phyloP scores from a whole-genome alignment of 108 stramenopile species.

The Stephanodiscus minutulus region DNA sequence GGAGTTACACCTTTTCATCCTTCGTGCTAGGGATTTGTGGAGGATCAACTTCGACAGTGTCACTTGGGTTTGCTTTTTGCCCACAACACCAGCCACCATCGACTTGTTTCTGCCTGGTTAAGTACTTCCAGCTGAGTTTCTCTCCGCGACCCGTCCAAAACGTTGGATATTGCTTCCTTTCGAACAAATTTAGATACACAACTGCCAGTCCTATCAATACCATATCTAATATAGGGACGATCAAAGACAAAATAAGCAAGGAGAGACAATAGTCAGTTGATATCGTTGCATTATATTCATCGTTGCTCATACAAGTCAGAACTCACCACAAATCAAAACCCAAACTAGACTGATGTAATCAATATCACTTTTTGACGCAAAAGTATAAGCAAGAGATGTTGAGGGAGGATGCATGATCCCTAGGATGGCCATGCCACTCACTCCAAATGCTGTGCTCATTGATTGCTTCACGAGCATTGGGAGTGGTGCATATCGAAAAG shows the following conservation, averaged over 20 bases:
- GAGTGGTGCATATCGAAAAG: slow-evolving; percentile 9
- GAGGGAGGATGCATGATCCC: slow-evolving; percentile 35
- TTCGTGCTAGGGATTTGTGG: neutral
- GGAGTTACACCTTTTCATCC: neutral
- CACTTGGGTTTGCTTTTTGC: neutral
- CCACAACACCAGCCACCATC: neutral
- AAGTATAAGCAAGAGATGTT: neutral
- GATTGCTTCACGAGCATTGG: slow-evolving; percentile 17
- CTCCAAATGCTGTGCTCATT: slow-evolving; percentile 12
- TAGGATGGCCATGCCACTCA: slow-evolving; percentile 11
- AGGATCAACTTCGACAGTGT: neutral
- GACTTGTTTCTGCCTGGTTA: neutral
- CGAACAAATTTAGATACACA: neutral
- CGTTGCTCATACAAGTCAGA: neutral
- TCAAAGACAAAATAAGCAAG: neutral
- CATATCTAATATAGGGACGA: neutral
- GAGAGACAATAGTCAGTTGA: neutral
- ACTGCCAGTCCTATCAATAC: neutral
- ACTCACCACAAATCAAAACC: slow-evolving; percentile 1
- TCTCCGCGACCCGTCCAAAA: neutral
- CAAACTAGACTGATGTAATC: neutral
- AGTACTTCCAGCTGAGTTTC: neutral
- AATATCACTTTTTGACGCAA: neutral
- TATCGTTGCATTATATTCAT: neutral
- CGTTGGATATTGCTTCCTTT: neutral